These are phyloP conservation scores for Calonectria multiphialidica DNA, from an alignment of 2,329 filamentous ascomycete genomes.

Conservation along the genomic window DNA sequence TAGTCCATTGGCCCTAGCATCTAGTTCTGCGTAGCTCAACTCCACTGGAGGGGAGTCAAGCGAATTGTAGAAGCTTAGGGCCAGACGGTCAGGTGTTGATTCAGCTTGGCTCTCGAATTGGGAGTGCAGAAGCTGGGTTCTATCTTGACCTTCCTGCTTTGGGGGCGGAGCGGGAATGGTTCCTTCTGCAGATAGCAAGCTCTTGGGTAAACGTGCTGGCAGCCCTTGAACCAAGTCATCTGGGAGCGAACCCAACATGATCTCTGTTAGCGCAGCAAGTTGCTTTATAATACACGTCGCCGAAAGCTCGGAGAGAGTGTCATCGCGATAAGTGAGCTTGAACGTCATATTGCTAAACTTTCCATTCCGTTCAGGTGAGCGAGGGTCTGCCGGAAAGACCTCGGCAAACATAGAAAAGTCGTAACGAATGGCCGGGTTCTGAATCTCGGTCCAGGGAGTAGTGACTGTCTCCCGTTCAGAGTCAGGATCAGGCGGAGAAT, in stretches of 20 bases:
- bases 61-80: background rate
- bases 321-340: background rate
- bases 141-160: background rate
- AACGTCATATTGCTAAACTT: background rate
- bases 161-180: background rate
- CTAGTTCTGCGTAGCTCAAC: background rate
- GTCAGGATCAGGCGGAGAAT: background rate
- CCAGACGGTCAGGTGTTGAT: background rate
- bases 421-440: background rate
- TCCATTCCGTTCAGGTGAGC: background rate
- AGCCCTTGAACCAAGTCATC: background rate
- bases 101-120: background rate
- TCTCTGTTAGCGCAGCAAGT: background rate
- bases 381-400: background rate
- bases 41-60: background rate
- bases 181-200: background rate
- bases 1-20: background rate
- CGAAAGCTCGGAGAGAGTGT: background rate
- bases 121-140: background rate
- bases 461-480: background rate
- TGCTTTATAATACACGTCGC: background rate
- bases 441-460: background rate
- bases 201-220: background rate
- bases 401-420: background rate
- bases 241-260: background rate